Percentiles rank a stretch among this genome's conserved stretches.
Evolutionary conservation across 768 basidiomycete species (phyloP).

Genomic region (Agaricus sinodeliciosus): DNA sequence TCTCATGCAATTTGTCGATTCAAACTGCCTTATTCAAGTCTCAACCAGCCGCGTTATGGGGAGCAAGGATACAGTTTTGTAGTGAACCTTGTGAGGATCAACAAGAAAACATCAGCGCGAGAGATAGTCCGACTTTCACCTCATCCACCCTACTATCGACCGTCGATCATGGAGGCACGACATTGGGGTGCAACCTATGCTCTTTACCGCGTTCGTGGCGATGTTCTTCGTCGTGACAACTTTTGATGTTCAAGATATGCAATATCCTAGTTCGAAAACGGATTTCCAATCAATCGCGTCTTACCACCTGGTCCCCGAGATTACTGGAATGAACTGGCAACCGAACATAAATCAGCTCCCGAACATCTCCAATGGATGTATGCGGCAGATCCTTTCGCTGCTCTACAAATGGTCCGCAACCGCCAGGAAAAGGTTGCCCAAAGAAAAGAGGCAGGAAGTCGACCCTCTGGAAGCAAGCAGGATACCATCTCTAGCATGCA

Average conservation of each 20-base stretch:
- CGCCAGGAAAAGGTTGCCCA: slow-evolving; percentile 53
- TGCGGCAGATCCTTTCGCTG: slow-evolving; percentile 78
- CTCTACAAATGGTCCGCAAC: slow-evolving; percentile 57
- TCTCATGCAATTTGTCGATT: slow-evolving; percentile 7
- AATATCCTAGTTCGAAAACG: slow-evolving; percentile 59
- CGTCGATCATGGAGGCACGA: slow-evolving; percentile 73
- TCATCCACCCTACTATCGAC: slow-evolving; percentile 59
- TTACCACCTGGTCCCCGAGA: slow-evolving; percentile 82
- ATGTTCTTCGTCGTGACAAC: slow-evolving; percentile 9
- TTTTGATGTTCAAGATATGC: slow-evolving; percentile 21
- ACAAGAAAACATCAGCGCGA: slow-evolving; percentile 63
- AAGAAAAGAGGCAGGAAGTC: slow-evolving; percentile 28
- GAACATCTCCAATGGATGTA: slow-evolving; percentile 84
- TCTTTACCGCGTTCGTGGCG: slow-evolving; percentile 69
- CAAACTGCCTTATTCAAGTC: slow-evolving; percentile 2
- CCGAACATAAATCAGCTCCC: slow-evolving; percentile 60
- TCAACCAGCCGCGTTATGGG: slow-evolving; percentile 35
- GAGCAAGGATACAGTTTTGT: slow-evolving; percentile 54
- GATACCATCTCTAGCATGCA: slow-evolving; percentile 29
- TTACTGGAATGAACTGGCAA: slow-evolving; percentile 77
- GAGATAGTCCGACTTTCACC: slow-evolving; percentile 72
- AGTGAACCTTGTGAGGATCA: slow-evolving; percentile 58
- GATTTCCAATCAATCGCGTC: slow-evolving; percentile 63
- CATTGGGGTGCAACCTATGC: slow-evolving; percentile 91
- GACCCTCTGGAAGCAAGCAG: neutral